Conservation (phyloP, 1,284 basidiomycete species). For the Ustilago shanxiensis region DNA sequence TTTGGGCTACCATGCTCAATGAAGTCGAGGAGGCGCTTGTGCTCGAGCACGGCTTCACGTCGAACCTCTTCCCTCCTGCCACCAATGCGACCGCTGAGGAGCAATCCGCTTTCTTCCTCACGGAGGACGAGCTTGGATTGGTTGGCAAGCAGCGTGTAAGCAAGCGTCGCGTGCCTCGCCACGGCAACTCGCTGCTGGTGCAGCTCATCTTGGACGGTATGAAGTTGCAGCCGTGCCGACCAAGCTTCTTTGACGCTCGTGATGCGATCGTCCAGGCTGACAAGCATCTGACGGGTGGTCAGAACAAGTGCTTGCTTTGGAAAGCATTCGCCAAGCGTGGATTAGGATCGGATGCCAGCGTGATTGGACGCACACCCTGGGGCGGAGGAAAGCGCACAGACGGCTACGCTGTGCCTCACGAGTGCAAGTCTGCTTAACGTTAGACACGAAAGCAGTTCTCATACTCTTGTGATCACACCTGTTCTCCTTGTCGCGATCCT, state of each 20-base stretch:
- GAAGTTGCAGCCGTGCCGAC: slow-evolving; percentile 94
- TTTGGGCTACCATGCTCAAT: slow-evolving; percentile 96
- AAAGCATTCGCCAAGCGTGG: slow-evolving; percentile 85
- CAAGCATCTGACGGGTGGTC: slow-evolving; percentile 86
- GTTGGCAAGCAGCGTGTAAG: slow-evolving; percentile 72
- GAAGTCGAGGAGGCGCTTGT: slow-evolving; percentile 67
- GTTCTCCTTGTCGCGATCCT: not conserved
- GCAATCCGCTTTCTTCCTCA: slow-evolving; percentile 51
- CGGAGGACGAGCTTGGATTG: slow-evolving; percentile 50
- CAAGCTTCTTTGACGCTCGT: slow-evolving; percentile 88
- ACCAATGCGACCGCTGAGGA: slow-evolving; percentile 49
- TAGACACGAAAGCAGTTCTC: not conserved
- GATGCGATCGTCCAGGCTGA: slow-evolving; percentile 96
- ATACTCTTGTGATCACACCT: not conserved
- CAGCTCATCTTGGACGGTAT: slow-evolving; percentile 91
- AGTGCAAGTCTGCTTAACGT: slow-evolving; percentile 64
- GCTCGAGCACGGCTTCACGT: slow-evolving; percentile 56
- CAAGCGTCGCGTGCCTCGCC: slow-evolving; percentile 82
- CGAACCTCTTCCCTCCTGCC: slow-evolving; percentile 54
- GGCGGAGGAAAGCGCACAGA: slow-evolving; percentile 81
- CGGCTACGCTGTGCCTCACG: slow-evolving; percentile 71
- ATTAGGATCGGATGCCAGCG: slow-evolving; percentile 71
- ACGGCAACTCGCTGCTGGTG: slow-evolving; percentile 87
- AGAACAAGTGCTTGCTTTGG: slow-evolving; percentile 93
- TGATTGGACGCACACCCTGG: slow-evolving; percentile 84